A percentile compares a stretch with the other conserved stretches of the same genome.
These are phyloP conservation scores for Leucocoprinus birnbaumii DNA, from an alignment of 768 basidiomycete species.

Conservation along the genomic window DNA sequence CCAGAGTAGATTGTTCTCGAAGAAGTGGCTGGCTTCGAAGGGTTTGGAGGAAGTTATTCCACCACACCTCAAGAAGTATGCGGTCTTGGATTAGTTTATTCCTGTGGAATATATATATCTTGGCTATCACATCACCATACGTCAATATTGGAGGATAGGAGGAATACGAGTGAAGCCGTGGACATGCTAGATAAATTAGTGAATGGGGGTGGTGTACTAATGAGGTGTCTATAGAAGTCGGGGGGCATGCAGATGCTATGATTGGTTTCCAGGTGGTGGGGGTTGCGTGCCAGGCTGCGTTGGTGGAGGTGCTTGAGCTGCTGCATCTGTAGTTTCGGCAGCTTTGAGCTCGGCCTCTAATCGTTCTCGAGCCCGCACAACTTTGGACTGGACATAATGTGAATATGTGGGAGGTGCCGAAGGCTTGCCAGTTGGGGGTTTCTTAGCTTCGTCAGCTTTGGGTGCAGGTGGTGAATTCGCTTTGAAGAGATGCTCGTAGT, in stretches of 20 bases:
- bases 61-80: constrained; percentile 81
- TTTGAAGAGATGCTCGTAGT: constrained; percentile 92
- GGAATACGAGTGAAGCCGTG: background rate
- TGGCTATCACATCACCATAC: background rate
- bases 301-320: constrained; percentile 17
- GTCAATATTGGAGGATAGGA: background rate
- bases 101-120: background rate
- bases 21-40: constrained; percentile 86
- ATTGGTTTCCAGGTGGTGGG: constrained; percentile 1
- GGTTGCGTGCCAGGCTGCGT: constrained; percentile 11
- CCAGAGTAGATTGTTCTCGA: constrained; percentile 94
- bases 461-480: constrained; percentile 72
- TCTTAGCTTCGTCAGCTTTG: constrained; percentile 46
- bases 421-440: constrained; percentile 41
- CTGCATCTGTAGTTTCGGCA: constrained; percentile 20
- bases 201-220: constrained; percentile 7
- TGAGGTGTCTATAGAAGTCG: constrained; percentile 1
- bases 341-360: constrained; percentile 80
- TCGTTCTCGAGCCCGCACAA: constrained; percentile 91
- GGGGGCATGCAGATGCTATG: background rate
- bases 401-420: constrained; percentile 51
- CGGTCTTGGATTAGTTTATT: constrained; percentile 69
- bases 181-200: constrained; percentile 11
- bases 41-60: constrained; percentile 79
- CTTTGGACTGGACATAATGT: constrained; percentile 95